phyloP scores from a whole-genome alignment of 768 basidiomycete genomes.

The Amanita jacksonii region DNA sequence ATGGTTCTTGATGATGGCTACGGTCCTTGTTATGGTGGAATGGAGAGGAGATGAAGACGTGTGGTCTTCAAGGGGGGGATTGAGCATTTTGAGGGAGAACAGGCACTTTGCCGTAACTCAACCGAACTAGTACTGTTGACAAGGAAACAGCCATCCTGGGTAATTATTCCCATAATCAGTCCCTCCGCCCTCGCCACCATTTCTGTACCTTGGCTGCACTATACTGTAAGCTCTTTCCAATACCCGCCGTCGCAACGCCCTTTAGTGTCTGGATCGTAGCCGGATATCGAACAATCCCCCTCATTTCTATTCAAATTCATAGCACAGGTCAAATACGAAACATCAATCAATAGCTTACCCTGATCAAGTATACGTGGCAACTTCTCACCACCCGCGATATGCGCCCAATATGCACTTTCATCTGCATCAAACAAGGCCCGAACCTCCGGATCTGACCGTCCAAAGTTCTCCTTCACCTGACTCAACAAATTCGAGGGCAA shows the following conservation, averaged over 20 bases:
- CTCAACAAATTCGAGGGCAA: conserved; percentile 60
- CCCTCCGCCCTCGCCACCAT: conserved; percentile 54
- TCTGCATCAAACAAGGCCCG: conserved; percentile 40
- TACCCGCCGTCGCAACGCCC: conserved; percentile 75
- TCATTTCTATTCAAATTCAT: conserved; percentile 46
- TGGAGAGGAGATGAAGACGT: not conserved
- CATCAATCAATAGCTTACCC: conserved; percentile 30
- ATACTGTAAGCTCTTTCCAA: conserved; percentile 72
- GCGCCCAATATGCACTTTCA: conserved; percentile 68
- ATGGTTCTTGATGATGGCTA: conserved; percentile 80
- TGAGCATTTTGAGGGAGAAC: not conserved
- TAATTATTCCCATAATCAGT: conserved; percentile 1
- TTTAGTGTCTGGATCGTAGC: conserved; percentile 81
- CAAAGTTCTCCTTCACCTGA: conserved; percentile 45
- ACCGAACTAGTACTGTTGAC: not conserved
- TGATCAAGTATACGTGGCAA: conserved; percentile 42
- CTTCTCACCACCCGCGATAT: conserved; percentile 54
- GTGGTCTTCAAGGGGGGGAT: not conserved
- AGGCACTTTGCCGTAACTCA: not conserved
- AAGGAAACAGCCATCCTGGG: not conserved
- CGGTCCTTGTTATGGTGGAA: conserved; percentile 42
- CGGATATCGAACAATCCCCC: conserved; percentile 69
- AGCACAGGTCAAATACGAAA: not conserved
- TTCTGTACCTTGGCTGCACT: conserved; percentile 70
- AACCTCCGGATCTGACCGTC: conserved; percentile 20